Conservation (phyloP, 2,329 filamentous ascomycete species). For the Xylaria sp. region DNA sequence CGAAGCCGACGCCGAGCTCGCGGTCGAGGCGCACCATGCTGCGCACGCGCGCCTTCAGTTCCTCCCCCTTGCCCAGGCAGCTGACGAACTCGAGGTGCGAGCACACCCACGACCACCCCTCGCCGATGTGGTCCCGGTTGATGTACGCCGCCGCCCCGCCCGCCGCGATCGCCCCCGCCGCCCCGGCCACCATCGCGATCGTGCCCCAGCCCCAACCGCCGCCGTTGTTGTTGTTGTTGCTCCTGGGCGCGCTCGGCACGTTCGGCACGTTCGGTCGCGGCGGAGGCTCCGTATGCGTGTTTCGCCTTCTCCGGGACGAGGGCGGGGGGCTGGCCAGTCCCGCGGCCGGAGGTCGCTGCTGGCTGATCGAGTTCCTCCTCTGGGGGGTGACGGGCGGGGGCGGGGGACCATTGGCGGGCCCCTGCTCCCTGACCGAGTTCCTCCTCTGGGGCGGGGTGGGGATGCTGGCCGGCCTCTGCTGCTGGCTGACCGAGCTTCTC, state of each 20-base stretch:
- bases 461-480: no score
- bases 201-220: conserved; percentile 80
- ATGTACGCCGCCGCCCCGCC: conserved; percentile 85
- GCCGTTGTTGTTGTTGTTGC: conserved; percentile 32
- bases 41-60: conserved; percentile 74
- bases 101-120: conserved; percentile 79
- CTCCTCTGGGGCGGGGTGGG: no score
- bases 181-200: conserved; percentile 83
- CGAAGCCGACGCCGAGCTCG: conserved; percentile 74
- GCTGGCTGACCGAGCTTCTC: no score
- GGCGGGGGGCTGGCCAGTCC: no score
- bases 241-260: background rate
- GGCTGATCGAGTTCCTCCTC: no score
- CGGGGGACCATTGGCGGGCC: no score
- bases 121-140: conserved; percentile 77
- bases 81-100: conserved; percentile 94
- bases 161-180: conserved; percentile 78
- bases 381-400: no score
- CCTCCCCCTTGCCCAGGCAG: conserved; percentile 81
- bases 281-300: no score
- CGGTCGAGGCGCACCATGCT: conserved; percentile 65
- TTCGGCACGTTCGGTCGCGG: no score
- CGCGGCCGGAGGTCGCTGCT: no score
- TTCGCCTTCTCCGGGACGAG: conserved; percentile 46
- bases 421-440: no score